phyloP scores from a whole-genome alignment of 108 stramenopile species.

The Chaetoceros muelleri region DNA sequence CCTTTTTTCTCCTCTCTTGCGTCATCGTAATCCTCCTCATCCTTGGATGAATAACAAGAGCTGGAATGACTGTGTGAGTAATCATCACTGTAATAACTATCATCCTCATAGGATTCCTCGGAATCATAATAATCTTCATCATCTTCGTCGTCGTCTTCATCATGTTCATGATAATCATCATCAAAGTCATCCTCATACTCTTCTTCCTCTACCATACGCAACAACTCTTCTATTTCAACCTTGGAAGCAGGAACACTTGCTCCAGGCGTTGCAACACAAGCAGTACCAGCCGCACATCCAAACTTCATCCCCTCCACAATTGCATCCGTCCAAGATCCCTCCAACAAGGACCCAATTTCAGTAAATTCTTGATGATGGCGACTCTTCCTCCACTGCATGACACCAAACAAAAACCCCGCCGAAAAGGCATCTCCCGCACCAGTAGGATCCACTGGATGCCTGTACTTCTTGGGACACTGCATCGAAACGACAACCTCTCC shows the following conservation, averaged over 20 bases:
- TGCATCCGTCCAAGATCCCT: constrained; percentile 23
- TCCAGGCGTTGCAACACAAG: constrained; percentile 40
- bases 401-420: constrained; percentile 63
- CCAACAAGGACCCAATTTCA: constrained; percentile 2
- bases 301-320: constrained; percentile 32
- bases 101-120: too few species aligned
- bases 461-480: constrained; percentile 10
- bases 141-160: neutral
- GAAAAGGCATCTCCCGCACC: constrained; percentile 78
- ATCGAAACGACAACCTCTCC: constrained; percentile 29
- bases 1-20: too few species aligned
- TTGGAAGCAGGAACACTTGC: constrained; percentile 44
- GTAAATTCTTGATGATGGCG: neutral
- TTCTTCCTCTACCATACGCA: constrained; percentile 1
- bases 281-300: constrained; percentile 54
- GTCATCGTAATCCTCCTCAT: too few species aligned
- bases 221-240: constrained; percentile 29
- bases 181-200: neutral
- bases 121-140: neutral
- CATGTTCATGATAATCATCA: neutral
- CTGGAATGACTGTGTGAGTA: too few species aligned
- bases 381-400: constrained; percentile 10
- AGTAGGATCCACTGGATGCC: constrained; percentile 48
- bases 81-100: too few species aligned
- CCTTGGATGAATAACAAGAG: too few species aligned